Base-by-base conservation (phyloP, 306 rosid genomes). In the Dalbergia oliveri region DNA sequence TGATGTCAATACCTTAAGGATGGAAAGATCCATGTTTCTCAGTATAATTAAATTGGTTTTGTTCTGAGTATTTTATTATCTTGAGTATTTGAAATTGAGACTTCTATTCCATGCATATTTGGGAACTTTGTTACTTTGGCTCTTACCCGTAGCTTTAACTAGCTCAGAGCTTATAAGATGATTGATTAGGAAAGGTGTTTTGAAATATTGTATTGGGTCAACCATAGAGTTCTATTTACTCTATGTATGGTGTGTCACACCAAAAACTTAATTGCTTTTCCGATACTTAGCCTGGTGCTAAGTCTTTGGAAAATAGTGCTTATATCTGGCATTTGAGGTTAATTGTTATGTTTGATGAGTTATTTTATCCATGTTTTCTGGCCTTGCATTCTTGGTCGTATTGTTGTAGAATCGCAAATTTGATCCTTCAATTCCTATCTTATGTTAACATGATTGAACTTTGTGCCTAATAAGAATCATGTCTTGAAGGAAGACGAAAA, bases 401-500 rank as follows among this genome's bases (percentile, higher is more conserved):
- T 85, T 73, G 47, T 64, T 13, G 12, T 61, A 26, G 67, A 81
- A 53, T 72, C 72, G 47, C 37, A 71, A 58, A 14, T 49, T 43
- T 41, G 12, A 41, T 66, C 57, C 66, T 50, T 58, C 67, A 63
- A 58, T 83, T 76, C 71, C 39, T 65, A 61, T 63, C 62, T 70
- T 82, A 64, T 59, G 66, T 79, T 62, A 45, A 16, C 44, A 15
- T 64, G 35, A 41, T 53, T 47, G 80, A 53, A 67, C 65, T 66
- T 76, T 66, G 81, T 67, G 57, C 77, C 81, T 83, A 81, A 87
- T 67, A 80, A 69, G 67, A 69, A 76, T 70, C 74, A 71, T 83
- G 63, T 49, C 76, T 82, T 85, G 81, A 59, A 76, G 78, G 83
- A 87, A 94, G 98, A 87, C 94, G 68, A 91, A 87, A 91, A 75